Evolutionary conservation across 768 basidiomycete genomes (phyloP).

Genomic region (Pluteus cervinus): DNA sequence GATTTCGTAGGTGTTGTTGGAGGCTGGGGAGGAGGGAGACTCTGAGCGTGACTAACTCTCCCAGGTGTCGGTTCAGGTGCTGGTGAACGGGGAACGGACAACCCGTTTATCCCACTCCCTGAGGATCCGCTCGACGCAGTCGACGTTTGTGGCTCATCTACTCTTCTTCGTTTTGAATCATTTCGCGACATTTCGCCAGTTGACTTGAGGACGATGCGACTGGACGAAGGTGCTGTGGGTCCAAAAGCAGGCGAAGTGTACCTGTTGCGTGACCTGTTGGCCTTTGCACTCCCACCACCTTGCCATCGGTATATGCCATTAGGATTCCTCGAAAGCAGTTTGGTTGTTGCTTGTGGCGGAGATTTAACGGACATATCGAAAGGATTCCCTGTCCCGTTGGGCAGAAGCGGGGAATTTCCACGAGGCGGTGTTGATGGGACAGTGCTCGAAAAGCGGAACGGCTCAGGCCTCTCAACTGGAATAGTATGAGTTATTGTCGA

Average conservation of each 20-base stretch:
- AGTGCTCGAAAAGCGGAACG: constrained; percentile 58
- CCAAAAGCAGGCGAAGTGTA: constrained; percentile 73
- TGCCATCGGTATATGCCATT: constrained; percentile 72
- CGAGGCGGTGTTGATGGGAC: constrained; percentile 33
- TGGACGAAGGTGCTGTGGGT: constrained; percentile 38
- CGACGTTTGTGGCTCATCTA: constrained; percentile 36
- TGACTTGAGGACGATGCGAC: constrained; percentile 26
- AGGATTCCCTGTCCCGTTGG: constrained; percentile 15
- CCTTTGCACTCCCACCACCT: constrained; percentile 69
- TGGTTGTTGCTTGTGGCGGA: constrained; percentile 36
- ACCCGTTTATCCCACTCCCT: constrained; percentile 13
- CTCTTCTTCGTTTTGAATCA: constrained; percentile 58
- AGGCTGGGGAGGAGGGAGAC: constrained; percentile 12
- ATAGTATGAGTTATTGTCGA: constrained; percentile 3
- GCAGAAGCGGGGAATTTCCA: constrained; percentile 26
- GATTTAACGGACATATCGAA: constrained; percentile 10
- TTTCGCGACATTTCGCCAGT: constrained; percentile 31
- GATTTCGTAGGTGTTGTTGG: constrained; percentile 16
- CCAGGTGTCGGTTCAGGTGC: constrained; percentile 29
- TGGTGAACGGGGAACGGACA: constrained; percentile 17
- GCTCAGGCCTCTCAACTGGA: constrained; percentile 35
- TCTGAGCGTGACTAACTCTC: constrained; percentile 18
- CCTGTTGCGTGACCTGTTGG: constrained; percentile 46
- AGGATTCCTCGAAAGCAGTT: constrained; percentile 60
- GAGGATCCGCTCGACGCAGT: constrained; percentile 10